Percentiles rank a stretch among this genome's conserved stretches.
These are phyloP conservation scores for Nicotiana noctiflora DNA, from an alignment of 257 asterid genomes.

Conservation along the genomic window DNA sequence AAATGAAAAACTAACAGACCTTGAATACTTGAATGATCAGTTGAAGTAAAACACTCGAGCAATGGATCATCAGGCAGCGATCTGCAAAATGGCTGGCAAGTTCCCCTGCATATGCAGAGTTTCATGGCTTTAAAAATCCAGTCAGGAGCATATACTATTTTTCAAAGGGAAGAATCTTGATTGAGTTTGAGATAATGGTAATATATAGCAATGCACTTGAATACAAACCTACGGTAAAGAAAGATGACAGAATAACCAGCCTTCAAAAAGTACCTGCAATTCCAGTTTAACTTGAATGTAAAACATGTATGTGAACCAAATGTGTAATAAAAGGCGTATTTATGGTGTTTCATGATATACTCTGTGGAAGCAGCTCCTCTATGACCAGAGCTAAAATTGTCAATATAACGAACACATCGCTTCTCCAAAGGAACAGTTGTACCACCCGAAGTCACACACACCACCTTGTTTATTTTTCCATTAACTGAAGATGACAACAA, in stretches of 20 bases:
- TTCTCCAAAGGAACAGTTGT: conserved; percentile 94
- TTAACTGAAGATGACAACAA: conserved; percentile 25
- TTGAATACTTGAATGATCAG: conserved; percentile 42
- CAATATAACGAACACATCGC: conserved; percentile 88
- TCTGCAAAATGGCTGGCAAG: conserved; percentile 78
- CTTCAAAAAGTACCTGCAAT: conserved; percentile 72
- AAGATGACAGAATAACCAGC: conserved; percentile 87
- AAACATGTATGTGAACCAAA: neutral
- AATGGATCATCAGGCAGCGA: conserved; percentile 89
- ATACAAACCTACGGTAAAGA: conserved; percentile 69
- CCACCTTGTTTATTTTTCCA: conserved; percentile 47
- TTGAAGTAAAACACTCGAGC: conserved; percentile 66
- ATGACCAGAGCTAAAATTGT: conserved; percentile 94
- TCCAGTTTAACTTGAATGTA: conserved; percentile 3
- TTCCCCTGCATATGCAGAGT: conserved; percentile 53
- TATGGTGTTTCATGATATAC: conserved; percentile 35
- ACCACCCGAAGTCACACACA: conserved; percentile 94
- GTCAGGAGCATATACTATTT: neutral
- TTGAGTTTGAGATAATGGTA: neutral
- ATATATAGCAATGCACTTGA: neutral
- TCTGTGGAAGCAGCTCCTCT: conserved; percentile 97
- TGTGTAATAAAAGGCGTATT: neutral
- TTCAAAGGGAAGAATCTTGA: neutral
- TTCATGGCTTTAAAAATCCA: neutral
- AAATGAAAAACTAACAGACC: conserved; percentile 36